Conservation (phyloP, 2,329 filamentous ascomycete species). For the Xylariales sp. region DNA sequence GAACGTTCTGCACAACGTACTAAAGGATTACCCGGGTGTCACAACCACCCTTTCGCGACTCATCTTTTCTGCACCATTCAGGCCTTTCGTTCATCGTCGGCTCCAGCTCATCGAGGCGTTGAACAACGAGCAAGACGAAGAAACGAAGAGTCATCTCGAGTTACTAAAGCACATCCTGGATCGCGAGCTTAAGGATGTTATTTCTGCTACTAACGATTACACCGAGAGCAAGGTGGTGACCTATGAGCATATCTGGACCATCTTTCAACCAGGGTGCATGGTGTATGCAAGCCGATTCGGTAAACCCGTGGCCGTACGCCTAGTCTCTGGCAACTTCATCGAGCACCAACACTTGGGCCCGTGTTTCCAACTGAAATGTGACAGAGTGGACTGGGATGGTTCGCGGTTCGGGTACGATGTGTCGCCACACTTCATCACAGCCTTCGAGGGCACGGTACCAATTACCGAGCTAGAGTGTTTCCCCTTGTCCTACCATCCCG, state of each 20-base stretch:
- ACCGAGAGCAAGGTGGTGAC: slow-evolving; percentile 25
- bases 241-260: slow-evolving; percentile 32
- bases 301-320: slow-evolving; percentile 14
- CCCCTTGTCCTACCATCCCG: slow-evolving; percentile 47
- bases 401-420: slow-evolving; percentile 47
- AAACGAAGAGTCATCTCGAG: slow-evolving; percentile 51
- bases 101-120: slow-evolving; percentile 47
- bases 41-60: slow-evolving; percentile 61
- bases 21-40: slow-evolving; percentile 62
- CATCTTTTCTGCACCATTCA: slow-evolving; percentile 62
- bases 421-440: slow-evolving; percentile 42
- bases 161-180: slow-evolving; percentile 53
- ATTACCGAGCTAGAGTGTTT: slow-evolving; percentile 48
- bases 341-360: slow-evolving; percentile 8
- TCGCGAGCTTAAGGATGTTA: slow-evolving; percentile 52
- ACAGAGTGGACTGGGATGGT: slow-evolving; percentile 52
- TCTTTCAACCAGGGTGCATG: slow-evolving; percentile 30
- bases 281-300: slow-evolving; percentile 12
- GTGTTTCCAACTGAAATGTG: slow-evolving; percentile 27
- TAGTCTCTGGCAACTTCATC: slow-evolving; percentile 19
- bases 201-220: slow-evolving; percentile 52
- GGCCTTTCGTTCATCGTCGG: slow-evolving; percentile 67
- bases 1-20: slow-evolving; percentile 56
- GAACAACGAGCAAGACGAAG: slow-evolving; percentile 49
- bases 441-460: slow-evolving; percentile 45